phyloP scores from a whole-genome alignment of 2,329 filamentous ascomycete species.

The Xylariales sp. region DNA sequence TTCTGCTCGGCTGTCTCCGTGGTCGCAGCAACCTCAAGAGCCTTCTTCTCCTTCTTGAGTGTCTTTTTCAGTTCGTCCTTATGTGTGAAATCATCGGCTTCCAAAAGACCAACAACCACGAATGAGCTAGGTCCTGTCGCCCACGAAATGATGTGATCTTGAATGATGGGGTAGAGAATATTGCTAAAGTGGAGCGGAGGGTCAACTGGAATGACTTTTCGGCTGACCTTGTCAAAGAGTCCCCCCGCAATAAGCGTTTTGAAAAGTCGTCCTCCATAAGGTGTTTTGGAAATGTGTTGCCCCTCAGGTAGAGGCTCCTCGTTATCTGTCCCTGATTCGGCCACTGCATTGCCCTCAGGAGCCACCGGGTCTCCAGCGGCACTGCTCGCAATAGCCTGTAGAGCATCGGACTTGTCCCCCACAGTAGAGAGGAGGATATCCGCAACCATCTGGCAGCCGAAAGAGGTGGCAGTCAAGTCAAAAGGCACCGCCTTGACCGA shows the following conservation, averaged over 20 bases:
- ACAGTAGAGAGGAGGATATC: conserved; percentile 75
- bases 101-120: conserved; percentile 75
- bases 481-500: conserved; percentile 65
- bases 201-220: conserved; percentile 66
- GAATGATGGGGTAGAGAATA: conserved; percentile 76
- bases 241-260: conserved; percentile 90
- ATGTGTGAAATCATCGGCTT: conserved; percentile 66
- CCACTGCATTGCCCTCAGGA: conserved; percentile 32
- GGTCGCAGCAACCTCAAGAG: conserved; percentile 62
- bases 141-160: conserved; percentile 73
- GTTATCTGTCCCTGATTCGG: conserved; percentile 14
- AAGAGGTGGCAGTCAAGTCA: conserved; percentile 68
- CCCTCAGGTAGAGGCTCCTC: conserved; percentile 24
- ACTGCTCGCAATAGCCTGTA: conserved; percentile 64
- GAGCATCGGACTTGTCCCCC: conserved; percentile 71
- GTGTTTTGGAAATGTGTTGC: conserved; percentile 55
- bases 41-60: conserved; percentile 69
- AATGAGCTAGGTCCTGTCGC: conserved; percentile 83
- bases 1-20: conserved; percentile 53
- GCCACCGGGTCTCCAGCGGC: conserved; percentile 51
- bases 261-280: conserved; percentile 74
- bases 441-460: conserved; percentile 81
- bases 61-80: conserved; percentile 63
- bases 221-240: conserved; percentile 71
- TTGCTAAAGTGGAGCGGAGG: conserved; percentile 78